These are phyloP conservation scores for Torulaspora gathmanii DNA, from an alignment of 805 yeast genomes.

Conservation along the genomic window DNA sequence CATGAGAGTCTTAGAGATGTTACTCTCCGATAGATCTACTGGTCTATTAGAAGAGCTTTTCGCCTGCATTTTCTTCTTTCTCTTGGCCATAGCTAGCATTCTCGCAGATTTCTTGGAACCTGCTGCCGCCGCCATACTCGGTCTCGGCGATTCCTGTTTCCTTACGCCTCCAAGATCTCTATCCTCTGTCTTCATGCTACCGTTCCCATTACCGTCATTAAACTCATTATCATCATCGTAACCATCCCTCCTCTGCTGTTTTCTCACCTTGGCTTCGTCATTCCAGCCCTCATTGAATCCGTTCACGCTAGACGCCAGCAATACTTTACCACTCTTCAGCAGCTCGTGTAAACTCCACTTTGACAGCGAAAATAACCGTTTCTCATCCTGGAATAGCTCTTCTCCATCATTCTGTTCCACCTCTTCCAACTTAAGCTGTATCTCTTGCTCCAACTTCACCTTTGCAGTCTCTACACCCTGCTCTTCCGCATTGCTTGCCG, in stretches of 20 bases:
- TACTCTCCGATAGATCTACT: slow-evolving; percentile 67
- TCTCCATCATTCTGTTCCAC: slow-evolving; percentile 21
- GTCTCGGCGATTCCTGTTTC: slow-evolving; percentile 17
- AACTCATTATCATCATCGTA: slow-evolving; percentile 2
- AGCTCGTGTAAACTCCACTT: slow-evolving; percentile 31
- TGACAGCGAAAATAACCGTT: slow-evolving; percentile 20
- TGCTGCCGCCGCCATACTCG: slow-evolving; percentile 17
- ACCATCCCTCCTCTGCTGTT: slow-evolving; percentile 8
- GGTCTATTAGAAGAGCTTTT: slow-evolving; percentile 48
- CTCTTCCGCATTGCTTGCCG: too few species aligned
- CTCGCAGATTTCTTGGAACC: slow-evolving; percentile 55
- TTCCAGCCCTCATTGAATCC: slow-evolving; percentile 16
- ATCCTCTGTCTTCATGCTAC: slow-evolving; percentile 20
- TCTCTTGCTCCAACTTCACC: slow-evolving; percentile 34
- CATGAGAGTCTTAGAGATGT: slow-evolving; percentile 47
- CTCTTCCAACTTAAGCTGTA: slow-evolving; percentile 31
- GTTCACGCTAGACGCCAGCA: slow-evolving; percentile 29
- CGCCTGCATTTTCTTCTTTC: slow-evolving; percentile 74
- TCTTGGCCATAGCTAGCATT: slow-evolving; percentile 88
- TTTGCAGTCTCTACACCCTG: slow-evolving; percentile 27
- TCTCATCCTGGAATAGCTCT: slow-evolving; percentile 24
- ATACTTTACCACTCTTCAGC: slow-evolving; percentile 27
- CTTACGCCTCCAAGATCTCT: slow-evolving; percentile 19
- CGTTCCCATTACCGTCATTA: slow-evolving; percentile 11
- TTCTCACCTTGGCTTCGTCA: slow-evolving; percentile 12